Base-by-base conservation (phyloP, 2,329 filamentous ascomycete species). In the Chrysoporthe cubensis region DNA sequence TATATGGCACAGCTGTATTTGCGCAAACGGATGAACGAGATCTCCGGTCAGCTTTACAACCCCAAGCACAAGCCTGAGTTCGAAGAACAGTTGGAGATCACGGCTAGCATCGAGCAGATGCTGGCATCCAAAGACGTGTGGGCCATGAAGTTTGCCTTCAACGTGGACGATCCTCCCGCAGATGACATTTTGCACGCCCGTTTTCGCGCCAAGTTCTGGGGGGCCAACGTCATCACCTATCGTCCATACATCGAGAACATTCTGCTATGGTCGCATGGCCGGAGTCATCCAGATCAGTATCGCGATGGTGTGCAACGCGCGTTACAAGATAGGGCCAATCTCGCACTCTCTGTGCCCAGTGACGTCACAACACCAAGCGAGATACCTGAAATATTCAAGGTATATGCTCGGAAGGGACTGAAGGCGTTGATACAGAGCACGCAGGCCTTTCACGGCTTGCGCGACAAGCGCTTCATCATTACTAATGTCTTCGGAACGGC, bases 401-500 rank as follows among this genome's bases (percentile, higher is more conserved):
- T 83, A 5, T 84, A 88, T 69, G 90, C 89, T 16, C 78, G 79
- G 61, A 83, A 82, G 70, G 93, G 91, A 68, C 86, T 96, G 66
- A 82, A 88, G 56, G 92, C 93, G 7, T 88, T 97, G 0, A 88
- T 97, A 64, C 85, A 91, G 75, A 97, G 95, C 77, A 98, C 95
- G 0, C 86, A 88, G 65, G 93, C 94, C 0, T 97, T 98, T 76
- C 84, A 91, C 71, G 83, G 84, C 1, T 83, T 92, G 37, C 82
- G 87, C 18, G 79, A 81, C n/a, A 79, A 86, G 70, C 87, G 93
- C 42, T 88, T 92, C 9, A 90, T 97, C 63, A 90, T 98, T 66
- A 98, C 95, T n/a, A 98, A 97, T 74, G 90, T 97, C 34, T 97
- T 97, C 79, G 94, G 95, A 64, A 98, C 95, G 21, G 91, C 94